phyloP scores from a whole-genome alignment of 805 yeast species.

The Peterozyma xylosa region DNA sequence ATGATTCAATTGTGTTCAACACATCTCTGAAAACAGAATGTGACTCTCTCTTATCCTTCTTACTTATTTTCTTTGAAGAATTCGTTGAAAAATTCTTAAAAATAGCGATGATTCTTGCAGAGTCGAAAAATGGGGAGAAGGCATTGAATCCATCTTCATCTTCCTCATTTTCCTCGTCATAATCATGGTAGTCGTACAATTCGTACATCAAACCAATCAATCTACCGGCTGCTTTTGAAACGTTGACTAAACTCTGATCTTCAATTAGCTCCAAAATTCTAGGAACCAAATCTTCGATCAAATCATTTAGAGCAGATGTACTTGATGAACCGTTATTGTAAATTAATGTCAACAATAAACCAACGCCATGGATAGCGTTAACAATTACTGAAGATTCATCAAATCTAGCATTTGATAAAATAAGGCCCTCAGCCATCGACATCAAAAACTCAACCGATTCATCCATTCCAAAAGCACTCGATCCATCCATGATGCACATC shows the following conservation, averaged over 20 bases:
- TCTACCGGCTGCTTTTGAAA: slow-evolving; percentile 48
- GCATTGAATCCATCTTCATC: slow-evolving; percentile 32
- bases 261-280: slow-evolving; percentile 31
- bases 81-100: slow-evolving; percentile 37
- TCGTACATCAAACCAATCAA: slow-evolving; percentile 52
- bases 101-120: slow-evolving; percentile 33
- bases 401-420: slow-evolving; percentile 17
- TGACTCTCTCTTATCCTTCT: slow-evolving; percentile 53
- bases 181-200: slow-evolving; percentile 34
- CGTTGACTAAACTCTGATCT: slow-evolving; percentile 34
- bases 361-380: slow-evolving; percentile 39
- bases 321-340: slow-evolving; percentile 24
- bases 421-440: slow-evolving; percentile 31
- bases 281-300: slow-evolving; percentile 30
- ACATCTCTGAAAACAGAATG: slow-evolving; percentile 58
- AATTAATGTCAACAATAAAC: slow-evolving; percentile 34
- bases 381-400: slow-evolving; percentile 34
- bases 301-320: slow-evolving; percentile 30
- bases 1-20: slow-evolving; percentile 35
- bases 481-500: slow-evolving; percentile 36
- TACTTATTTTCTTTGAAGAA: slow-evolving; percentile 50
- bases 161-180: slow-evolving; percentile 28
- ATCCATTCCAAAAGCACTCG: slow-evolving; percentile 43
- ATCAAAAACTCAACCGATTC: slow-evolving; percentile 34
- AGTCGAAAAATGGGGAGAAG: slow-evolving; percentile 46